A percentile compares a stretch with the other conserved stretches of the same genome.
phyloP scores from a whole-genome alignment of 2,329 filamentous ascomycete genomes.

The Aspergillus terreus region DNA sequence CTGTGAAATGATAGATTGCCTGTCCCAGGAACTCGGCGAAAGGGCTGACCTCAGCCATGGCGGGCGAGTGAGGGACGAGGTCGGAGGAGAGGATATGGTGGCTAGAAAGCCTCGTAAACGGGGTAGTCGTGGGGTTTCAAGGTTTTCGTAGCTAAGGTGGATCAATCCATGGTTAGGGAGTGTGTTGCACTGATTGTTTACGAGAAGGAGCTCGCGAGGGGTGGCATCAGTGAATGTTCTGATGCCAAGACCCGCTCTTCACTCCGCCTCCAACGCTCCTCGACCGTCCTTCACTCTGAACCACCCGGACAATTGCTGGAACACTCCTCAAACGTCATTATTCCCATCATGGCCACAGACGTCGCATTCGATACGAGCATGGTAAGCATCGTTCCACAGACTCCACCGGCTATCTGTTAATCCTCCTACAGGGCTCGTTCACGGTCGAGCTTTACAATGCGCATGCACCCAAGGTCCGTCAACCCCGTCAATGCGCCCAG shows the following conservation, averaged over 20 bases:
- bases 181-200: constrained; percentile 3
- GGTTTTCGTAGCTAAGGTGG: neutral
- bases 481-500: neutral
- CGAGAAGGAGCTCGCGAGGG: constrained; percentile 1
- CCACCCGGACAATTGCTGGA: neutral
- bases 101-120: neutral
- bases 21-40: constrained; percentile 38
- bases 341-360: constrained; percentile 64
- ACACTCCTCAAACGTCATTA: neutral
- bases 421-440: constrained; percentile 65
- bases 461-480: constrained; percentile 69
- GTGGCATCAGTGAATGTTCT: constrained; percentile 3
- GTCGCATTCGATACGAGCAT: constrained; percentile 81
- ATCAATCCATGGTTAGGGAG: constrained; percentile 9
- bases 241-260: constrained; percentile 20
- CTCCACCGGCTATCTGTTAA: constrained; percentile 12
- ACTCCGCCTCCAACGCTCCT: constrained; percentile 5
- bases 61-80: constrained; percentile 2
- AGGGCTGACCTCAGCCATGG: constrained; percentile 34
- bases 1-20: constrained; percentile 43
- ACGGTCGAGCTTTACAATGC: constrained; percentile 82
- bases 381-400: constrained; percentile 48
- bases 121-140: neutral
- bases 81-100: neutral
- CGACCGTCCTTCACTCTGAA: neutral